Evolutionary conservation across 2,329 filamentous ascomycete species (phyloP), one percentile per base, ranked within the genome.

Genomic region (Phialophora verrucosa): DNA sequence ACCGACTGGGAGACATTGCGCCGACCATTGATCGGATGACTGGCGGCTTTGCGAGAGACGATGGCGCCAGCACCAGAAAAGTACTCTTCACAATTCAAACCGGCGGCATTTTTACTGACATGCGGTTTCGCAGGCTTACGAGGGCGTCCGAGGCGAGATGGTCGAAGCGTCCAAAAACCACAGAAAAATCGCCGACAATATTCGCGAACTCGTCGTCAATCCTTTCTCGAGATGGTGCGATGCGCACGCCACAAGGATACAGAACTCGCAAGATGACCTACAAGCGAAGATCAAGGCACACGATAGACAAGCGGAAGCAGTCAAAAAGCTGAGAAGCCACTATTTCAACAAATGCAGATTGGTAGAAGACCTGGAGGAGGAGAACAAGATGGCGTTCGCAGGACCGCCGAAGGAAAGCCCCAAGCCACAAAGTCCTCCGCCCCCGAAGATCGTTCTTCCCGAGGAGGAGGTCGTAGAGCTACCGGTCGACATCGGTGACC

Each of bases 341-440:
- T 99, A 99, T 81, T 98, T 98, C 85, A 99, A 98, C 84, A 99
- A 98, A 81, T 99, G 95, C 78, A 90, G 96, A 58, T 83, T 97
- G 69, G 90, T 98, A 6, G 96, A 99, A 77, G 95, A 99, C 76
- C 82, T 98, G 67, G 95, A 99, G 78, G 95, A 99, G 80, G 96
- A 99, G 83, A 97, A 97, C 78, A 98, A 99, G 80, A 86, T 99
- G 63, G 95, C 93, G 47, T 99, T 99, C 80, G 93, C 97, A 78
- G 92, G 93, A 71, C 92, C 93, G 4, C 83, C 86, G 68, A 83
- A 84, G 56, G 83, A 78, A 38, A 93, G 90, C 77, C 90, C 91
- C 2, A 80, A 78, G 68, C 77, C 75, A 76, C 79, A 74, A 84
- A 86, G 77, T 80, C 83, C 63, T 78, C 83, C 76, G 71, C 84